A percentile compares a stretch with the other conserved stretches of the same genome.
These are phyloP conservation scores for Hypoxylon rickii DNA, from an alignment of 495 filamentous ascomycete genomes.

Conservation along the genomic window DNA sequence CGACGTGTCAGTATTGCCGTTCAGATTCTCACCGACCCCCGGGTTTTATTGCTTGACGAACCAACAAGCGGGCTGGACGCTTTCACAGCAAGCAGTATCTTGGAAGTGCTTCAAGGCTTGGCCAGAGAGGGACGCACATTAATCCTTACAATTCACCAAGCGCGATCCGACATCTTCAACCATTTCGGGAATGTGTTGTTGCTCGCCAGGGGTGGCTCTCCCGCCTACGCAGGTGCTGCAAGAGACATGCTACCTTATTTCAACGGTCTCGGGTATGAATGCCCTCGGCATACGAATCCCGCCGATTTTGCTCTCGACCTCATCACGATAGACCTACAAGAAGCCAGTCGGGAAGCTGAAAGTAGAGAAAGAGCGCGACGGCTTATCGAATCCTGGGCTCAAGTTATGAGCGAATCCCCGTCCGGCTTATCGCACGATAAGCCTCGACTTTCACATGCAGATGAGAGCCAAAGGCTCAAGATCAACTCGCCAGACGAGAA, in stretches of 20 bases:
- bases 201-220: constrained; percentile 67
- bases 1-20: constrained; percentile 74
- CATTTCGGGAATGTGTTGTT: constrained; percentile 73
- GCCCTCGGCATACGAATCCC: constrained; percentile 69
- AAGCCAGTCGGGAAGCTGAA: constrained; percentile 58
- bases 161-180: constrained; percentile 70
- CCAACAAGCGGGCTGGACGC: constrained; percentile 77
- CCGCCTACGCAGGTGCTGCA: constrained; percentile 68
- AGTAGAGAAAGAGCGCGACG: constrained; percentile 62
- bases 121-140: constrained; percentile 75
- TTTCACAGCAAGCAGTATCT: constrained; percentile 74
- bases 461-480: constrained; percentile 28
- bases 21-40: constrained; percentile 74
- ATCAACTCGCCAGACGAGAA: neutral
- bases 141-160: constrained; percentile 76
- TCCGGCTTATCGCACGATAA: neutral
- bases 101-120: constrained; percentile 68
- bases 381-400: constrained; percentile 59
- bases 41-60: constrained; percentile 72
- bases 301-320: constrained; percentile 78
- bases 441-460: constrained; percentile 22
- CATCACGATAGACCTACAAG: constrained; percentile 73
- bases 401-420: neutral
- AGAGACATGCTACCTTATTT: constrained; percentile 71
- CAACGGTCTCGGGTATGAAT: constrained; percentile 59